phyloP scores from a whole-genome alignment of 352 stramenopile genomes.

The Phytophthora nicotianae region DNA sequence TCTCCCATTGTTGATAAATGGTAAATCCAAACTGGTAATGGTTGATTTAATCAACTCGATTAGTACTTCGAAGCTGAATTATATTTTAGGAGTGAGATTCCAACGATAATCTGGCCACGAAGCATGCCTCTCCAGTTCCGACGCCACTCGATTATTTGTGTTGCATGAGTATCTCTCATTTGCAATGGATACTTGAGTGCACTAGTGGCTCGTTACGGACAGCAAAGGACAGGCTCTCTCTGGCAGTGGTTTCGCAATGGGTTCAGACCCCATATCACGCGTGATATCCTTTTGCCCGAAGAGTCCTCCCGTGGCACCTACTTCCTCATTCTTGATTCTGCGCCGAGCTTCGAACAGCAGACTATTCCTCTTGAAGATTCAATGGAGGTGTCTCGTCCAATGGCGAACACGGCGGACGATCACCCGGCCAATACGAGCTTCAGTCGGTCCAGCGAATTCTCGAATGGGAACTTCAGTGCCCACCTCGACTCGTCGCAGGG shows the following conservation, averaged over 20 bases:
- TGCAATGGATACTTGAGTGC: background rate
- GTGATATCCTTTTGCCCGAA: background rate
- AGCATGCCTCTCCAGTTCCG: too few relatives aligned
- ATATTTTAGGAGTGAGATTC: too few relatives aligned
- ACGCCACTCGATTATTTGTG: too few relatives aligned
- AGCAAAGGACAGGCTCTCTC: background rate
- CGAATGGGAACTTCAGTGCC: conserved; percentile 24
- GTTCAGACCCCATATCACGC: conserved; percentile 2
- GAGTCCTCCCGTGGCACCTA: background rate
- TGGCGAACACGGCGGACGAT: conserved; percentile 8
- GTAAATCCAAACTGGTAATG: too few relatives aligned
- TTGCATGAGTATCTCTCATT: too few relatives aligned
- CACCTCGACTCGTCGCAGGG: conserved; percentile 31
- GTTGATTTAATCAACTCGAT: too few relatives aligned
- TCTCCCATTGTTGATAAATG: too few relatives aligned
- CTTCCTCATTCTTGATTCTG: conserved; percentile 16
- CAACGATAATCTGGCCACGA: too few relatives aligned
- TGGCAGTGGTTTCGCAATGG: background rate
- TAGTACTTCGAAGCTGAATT: too few relatives aligned
- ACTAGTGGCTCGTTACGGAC: background rate
- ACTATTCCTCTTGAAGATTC: background rate
- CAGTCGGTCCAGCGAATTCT: conserved; percentile 25
- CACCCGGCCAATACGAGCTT: background rate
- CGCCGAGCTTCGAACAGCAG: conserved; percentile 1
- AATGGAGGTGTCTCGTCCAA: conserved; percentile 28